Percentiles rank a stretch among this genome's conserved stretches.
Evolutionary conservation across 169 alveolate species (phyloP).

Genomic region (Cryptosporidium felis): DNA sequence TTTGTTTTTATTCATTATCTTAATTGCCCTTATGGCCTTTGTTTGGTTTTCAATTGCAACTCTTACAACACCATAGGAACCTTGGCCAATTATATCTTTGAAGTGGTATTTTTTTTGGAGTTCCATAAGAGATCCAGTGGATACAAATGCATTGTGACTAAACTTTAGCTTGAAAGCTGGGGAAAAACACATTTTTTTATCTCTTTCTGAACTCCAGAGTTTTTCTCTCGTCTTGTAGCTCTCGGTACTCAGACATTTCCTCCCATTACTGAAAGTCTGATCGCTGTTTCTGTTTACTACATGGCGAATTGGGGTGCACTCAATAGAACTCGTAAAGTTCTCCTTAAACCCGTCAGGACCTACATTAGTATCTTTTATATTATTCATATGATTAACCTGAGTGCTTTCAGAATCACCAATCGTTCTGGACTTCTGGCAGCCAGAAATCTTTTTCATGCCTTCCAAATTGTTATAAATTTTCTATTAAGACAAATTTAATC

Average conservation of each 20-base stretch:
- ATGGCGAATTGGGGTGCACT: slow-evolving; percentile 20
- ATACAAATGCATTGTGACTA: slow-evolving; percentile 40
- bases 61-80: slow-evolving; percentile 62
- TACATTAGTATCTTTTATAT: neutral
- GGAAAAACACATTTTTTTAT: slow-evolving; percentile 25
- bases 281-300: neutral
- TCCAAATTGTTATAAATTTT: too few species aligned
- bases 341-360: neutral
- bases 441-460: too few species aligned
- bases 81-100: slow-evolving; percentile 35
- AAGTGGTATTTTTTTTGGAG: slow-evolving; percentile 30
- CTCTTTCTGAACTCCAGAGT: neutral
- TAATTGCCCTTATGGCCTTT: slow-evolving; percentile 8
- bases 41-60: slow-evolving; percentile 50
- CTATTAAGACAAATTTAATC: neutral
- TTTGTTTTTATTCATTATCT: slow-evolving; percentile 61
- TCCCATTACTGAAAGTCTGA: neutral
- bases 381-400: neutral
- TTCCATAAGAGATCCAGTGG: slow-evolving; percentile 33
- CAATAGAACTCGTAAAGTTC: neutral
- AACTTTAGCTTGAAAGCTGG: slow-evolving; percentile 50
- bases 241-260: slow-evolving; percentile 46
- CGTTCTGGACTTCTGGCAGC: neutral
- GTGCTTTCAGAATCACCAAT: neutral
- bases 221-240: neutral